Evolutionary conservation across 2,329 filamentous ascomycete genomes (phyloP), one percentile per base, ranked within the genome.

Genomic region (Aaosphaeria pasadenensis): DNA sequence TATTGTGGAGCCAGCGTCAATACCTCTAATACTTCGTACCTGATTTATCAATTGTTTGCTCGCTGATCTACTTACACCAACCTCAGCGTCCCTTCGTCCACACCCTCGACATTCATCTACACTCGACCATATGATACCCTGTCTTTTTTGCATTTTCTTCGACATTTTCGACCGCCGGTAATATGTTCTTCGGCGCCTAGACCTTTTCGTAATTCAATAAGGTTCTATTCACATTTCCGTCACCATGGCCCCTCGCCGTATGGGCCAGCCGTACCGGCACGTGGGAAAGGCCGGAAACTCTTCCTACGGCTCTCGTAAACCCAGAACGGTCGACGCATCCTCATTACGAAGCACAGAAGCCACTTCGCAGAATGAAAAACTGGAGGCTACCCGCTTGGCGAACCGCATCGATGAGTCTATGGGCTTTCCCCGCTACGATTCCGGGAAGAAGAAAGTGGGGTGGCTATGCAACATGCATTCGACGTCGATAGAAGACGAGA

Each of bases 391-490:
- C 42, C 84, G 85, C 47, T 82, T 96, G 44, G 90, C 90, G 31
- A 84, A 96, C 73, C 83, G 80, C 62, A 96, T 99, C 67, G 95
- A 99, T 75, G 94, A 97, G 75, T 81, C 82, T 53, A 94, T 97
- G 85, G 95, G 94, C 45, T 99, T 99, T 70, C 80, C 86, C 32
- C 87, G 92, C 44, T 96, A 91, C 68, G 95, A 99, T 56, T 86
- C 89, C 31, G 94, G 90, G 42, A 84, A 88, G 66, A 90, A 87
- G 73, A 88, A 85, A 66, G 82, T 88, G 43, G 91, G 95, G 55
- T 99, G 94, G 94, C 82, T 99, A 4, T 89, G 92, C 59, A 99
- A 97, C 66, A 89, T 97, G 75, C 89, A 96, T 67, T 85, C 91
- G 36, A 97, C 94, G 0, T 84, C 85, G 9, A 80, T 99, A 41